Base-by-base conservation (phyloP, 1,284 basidiomycete genomes). In the Tilletia walkeri region DNA sequence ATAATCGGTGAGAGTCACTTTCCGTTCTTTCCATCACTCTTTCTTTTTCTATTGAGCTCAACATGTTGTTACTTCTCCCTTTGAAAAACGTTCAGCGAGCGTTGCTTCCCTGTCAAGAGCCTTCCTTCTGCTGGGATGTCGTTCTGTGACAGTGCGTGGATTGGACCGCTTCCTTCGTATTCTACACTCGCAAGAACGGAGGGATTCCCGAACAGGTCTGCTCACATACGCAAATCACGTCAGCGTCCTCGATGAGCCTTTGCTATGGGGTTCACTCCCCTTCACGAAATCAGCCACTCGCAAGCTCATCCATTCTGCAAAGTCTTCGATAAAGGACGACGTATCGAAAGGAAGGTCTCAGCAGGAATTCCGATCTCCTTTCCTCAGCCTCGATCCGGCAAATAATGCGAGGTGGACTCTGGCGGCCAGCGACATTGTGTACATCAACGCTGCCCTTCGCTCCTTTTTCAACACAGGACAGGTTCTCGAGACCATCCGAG, bases 381-480 rank as follows among this genome's bases (percentile, higher is more conserved):
- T 49, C 68, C n/a, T 56, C 61, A 0, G 68, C 74, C 3, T 78
- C 73, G 38, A 71, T 50, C 38, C 66, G 70, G 24, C 53, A 71
- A 0, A 86, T 36, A 90, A 87, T 41, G 91, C 88, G 38, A 87
- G 94, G 68, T 95, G 93, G 93, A 90, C 92, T 2, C 86, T 94
- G 16, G 92, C 92, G 69, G 95, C 95, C 1, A 91, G 91, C 20
- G 95, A 99, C 75, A 91, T 99, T 80, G 91, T 97, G 87, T 99
- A 98, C 85, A 97, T 92, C 6, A 96, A 94, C 84, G 89, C 66
- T 70, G 76, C 78, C 14, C 76, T 91, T 84, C 90, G 72, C 48
- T 61, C 61, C 65, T 96, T 98, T 86, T 98, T 99, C 84, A 87
- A 89, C 53, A 87, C 89, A 14, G 95, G 95, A 2, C 95, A 98